A percentile compares a stretch with the other conserved stretches of the same genome.
phyloP scores from a whole-genome alignment of 805 yeast genomes.

The Yamadazyma takamatsuzukensis region DNA sequence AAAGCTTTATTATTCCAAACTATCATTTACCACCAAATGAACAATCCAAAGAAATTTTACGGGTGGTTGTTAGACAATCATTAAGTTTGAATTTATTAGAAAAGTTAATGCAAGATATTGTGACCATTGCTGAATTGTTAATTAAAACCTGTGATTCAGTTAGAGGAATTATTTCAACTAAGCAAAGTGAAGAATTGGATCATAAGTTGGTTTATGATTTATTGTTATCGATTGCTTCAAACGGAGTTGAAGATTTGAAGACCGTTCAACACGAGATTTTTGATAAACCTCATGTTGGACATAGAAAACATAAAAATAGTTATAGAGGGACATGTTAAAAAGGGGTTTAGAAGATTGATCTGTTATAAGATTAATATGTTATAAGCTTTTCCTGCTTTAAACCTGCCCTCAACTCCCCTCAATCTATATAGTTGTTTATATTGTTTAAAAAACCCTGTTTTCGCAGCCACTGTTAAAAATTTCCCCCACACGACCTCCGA shows the following conservation, averaged over 20 bases:
- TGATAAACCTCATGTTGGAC: slow-evolving; percentile 19
- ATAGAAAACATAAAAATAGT: slow-evolving; percentile 23
- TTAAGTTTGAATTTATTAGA: slow-evolving; percentile 60
- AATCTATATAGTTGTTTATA: too few relatives aligned
- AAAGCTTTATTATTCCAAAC: slow-evolving; percentile 88
- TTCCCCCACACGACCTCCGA: too few relatives aligned
- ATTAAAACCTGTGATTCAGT: slow-evolving; percentile 45
- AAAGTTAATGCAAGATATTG: slow-evolving; percentile 59
- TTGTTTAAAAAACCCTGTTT: too few relatives aligned
- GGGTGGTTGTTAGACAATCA: slow-evolving; percentile 78
- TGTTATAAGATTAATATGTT: too few relatives aligned
- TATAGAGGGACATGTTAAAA: slow-evolving; percentile 36
- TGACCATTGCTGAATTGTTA: slow-evolving; percentile 50
- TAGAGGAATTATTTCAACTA: slow-evolving; percentile 16
- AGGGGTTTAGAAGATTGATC: too few relatives aligned
- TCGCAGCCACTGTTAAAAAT: too few relatives aligned
- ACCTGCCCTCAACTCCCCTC: too few relatives aligned
- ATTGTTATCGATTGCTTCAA: slow-evolving; percentile 52
- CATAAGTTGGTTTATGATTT: slow-evolving; percentile 43
- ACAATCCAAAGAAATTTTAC: slow-evolving; percentile 59
- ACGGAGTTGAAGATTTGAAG: slow-evolving; percentile 44
- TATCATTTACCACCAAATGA: slow-evolving; percentile 73
- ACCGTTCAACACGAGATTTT: slow-evolving; percentile 18
- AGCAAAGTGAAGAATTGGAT: slow-evolving; percentile 18
- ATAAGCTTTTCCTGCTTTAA: too few relatives aligned